A percentile compares a stretch with the other conserved stretches of the same genome.
phyloP scores from a whole-genome alignment of 2,329 filamentous ascomycete genomes.

The Neurospora sp. region DNA sequence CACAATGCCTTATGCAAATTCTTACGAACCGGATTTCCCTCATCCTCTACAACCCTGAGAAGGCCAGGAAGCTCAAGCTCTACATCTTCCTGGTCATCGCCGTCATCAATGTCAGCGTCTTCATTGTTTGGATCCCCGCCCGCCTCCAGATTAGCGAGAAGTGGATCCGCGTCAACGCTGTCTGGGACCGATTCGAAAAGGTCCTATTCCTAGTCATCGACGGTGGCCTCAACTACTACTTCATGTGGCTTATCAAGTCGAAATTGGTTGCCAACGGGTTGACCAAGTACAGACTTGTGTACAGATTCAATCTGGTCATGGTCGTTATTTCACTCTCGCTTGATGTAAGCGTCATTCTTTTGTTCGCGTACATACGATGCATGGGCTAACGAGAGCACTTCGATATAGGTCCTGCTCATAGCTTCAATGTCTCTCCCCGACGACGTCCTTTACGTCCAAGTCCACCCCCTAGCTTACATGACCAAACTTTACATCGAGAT shows the following conservation, averaged over 20 bases:
- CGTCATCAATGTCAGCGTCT: constrained; percentile 37
- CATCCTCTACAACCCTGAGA: constrained; percentile 29
- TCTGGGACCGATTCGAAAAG: constrained; percentile 42
- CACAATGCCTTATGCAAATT: constrained; percentile 40
- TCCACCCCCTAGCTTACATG: constrained; percentile 36
- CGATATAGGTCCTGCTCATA: constrained; percentile 24
- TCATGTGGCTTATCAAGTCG: constrained; percentile 32
- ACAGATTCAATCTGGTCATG: constrained; percentile 35
- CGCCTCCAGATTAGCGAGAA: constrained; percentile 29
- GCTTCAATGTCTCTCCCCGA: constrained; percentile 35
- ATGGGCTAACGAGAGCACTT: not conserved
- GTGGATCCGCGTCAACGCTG: constrained; percentile 31
- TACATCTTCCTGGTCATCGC: constrained; percentile 29
- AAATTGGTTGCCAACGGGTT: constrained; percentile 35
- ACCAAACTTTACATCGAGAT: constrained; percentile 42
- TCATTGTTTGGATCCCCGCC: constrained; percentile 40
- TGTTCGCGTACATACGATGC: not conserved
- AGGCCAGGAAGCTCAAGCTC: constrained; percentile 29
- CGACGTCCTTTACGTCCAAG: constrained; percentile 39
- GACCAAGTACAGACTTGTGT: constrained; percentile 34
- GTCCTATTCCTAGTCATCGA: constrained; percentile 35
- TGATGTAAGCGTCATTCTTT: constrained; percentile 22
- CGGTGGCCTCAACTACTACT: constrained; percentile 34
- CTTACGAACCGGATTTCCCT: constrained; percentile 39
- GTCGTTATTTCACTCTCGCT: constrained; percentile 35